Base-by-base conservation (phyloP, 768 basidiomycete genomes). In the Lentinula sp. region DNA sequence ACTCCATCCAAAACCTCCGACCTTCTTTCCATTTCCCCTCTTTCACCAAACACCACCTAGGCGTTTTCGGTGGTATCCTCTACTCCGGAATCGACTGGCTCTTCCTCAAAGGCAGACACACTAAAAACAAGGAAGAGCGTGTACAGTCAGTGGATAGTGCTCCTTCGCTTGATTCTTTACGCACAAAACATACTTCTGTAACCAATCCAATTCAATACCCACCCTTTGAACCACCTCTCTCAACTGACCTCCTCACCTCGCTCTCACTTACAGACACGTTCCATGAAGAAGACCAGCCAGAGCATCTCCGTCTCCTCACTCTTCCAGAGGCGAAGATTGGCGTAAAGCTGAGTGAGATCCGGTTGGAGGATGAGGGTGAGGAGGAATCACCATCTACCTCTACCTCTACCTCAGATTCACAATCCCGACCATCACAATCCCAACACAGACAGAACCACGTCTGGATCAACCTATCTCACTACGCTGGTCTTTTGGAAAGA, bases 231-330 rank as follows among this genome's bases (percentile, higher is more conserved):
- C 85, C 95, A 1, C 91, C 93, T 6, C 77, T 98, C 13, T 93
- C 92, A 5, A 98, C 96, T 32, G 96, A 98, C 70, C 78, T 99
- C 67, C 79, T 98, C 71, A 98, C 93, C 0, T 90, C 89, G 39
- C 82, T 99, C 42, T 81, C 91, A 2, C 80, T 97, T 46, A 97
- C 96, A 6, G 92, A 91, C 0, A 98, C 96, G 15, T 96, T 96
- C 69, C 96, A 98, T 68, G 87, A 90, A n/a, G 96, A 99, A 71
- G 94, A 98, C 71, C 94, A 98, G 71, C 93, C 89, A 2, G 78
- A 93, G 13, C 97, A 99, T 74, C 78, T 98, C 52, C 80, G 89
- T 35, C 84, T 97, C 3, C 74, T 49, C 67, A 66, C 61, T 66
- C 70, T 35, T 58, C 42, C 5, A 15, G 49, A 57, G 40, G 57